phyloP scores from a whole-genome alignment of 75 land plant genomes.

The Adiantum capillusveneris region DNA sequence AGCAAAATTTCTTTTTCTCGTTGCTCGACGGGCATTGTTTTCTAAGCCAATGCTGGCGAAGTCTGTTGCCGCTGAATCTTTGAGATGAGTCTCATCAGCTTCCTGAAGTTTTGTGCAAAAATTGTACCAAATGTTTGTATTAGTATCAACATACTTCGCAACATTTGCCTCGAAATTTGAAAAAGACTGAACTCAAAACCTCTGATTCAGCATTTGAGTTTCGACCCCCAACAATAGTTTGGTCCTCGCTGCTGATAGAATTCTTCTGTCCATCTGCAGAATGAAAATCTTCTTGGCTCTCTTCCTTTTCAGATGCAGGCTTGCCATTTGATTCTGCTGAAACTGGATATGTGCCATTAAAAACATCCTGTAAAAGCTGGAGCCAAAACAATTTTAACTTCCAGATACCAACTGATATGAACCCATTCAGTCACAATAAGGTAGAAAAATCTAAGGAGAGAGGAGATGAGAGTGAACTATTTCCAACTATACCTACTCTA shows the following conservation, averaged over 20 bases:
- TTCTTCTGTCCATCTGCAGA: background rate
- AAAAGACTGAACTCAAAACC: background rate
- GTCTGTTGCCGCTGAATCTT: background rate
- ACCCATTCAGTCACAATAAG: no score
- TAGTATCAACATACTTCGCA: no score
- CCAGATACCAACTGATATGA: no score
- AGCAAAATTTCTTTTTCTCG: no score
- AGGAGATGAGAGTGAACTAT: no score
- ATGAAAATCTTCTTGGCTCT: background rate
- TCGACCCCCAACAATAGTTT: constrained; percentile 1
- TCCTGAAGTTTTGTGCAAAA: constrained; percentile 6
- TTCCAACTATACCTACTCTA: no score
- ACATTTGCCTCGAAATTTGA: no score
- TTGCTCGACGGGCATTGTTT: no score
- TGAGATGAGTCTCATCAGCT: background rate
- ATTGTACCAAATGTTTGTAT: no score
- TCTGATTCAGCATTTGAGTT: background rate
- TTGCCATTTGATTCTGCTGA: background rate
- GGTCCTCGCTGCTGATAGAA: constrained; percentile 1
- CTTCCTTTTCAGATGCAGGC: background rate
- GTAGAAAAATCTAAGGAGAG: no score
- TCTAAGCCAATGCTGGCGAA: no score
- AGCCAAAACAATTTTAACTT: no score
- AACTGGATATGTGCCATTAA: background rate
- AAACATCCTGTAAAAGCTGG: background rate